Evolutionary conservation across 805 yeast genomes (phyloP).

Genomic region (Grigorovia humatica): DNA sequence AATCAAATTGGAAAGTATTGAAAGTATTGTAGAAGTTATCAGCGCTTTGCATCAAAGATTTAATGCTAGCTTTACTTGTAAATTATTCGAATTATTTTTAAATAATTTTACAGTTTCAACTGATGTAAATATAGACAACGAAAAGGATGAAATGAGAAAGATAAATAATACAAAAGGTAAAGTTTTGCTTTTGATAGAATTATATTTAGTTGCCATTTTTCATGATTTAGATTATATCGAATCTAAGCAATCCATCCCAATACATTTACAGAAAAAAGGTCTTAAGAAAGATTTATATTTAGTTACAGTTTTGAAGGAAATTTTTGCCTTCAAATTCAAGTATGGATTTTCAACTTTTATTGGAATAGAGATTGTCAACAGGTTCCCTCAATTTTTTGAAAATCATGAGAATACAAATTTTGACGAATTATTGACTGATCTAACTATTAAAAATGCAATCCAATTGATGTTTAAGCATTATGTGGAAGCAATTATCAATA

Average conservation of each 20-base stretch:
- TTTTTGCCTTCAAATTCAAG: slow-evolving; percentile 33
- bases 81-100: slow-evolving; percentile 34
- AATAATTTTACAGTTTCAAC: slow-evolving; percentile 32
- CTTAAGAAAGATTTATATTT: slow-evolving; percentile 32
- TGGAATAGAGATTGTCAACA: slow-evolving; percentile 40
- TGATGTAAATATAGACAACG: slow-evolving; percentile 7
- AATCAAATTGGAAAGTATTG: slow-evolving; percentile 45
- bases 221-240: slow-evolving; percentile 35
- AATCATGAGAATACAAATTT: slow-evolving; percentile 20
- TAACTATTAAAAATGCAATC: slow-evolving; percentile 20
- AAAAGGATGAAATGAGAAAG: slow-evolving; percentile 37
- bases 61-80: slow-evolving; percentile 39
- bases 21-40: slow-evolving; percentile 55
- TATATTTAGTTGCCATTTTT: slow-evolving; percentile 48
- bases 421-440: slow-evolving; percentile 22
- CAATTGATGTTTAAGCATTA: slow-evolving; percentile 34
- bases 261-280: slow-evolving; percentile 30
- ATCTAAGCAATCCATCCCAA: slow-evolving; percentile 33
- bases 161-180: slow-evolving; percentile 36
- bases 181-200: slow-evolving; percentile 45
- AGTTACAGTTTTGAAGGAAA: slow-evolving; percentile 36
- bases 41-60: slow-evolving; percentile 75
- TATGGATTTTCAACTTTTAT: slow-evolving; percentile 28
- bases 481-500: slow-evolving; percentile 33
- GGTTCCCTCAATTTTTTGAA: slow-evolving; percentile 32